phyloP scores from a whole-genome alignment of 1,284 basidiomycete genomes.

The Cystobasidium sp. region DNA sequence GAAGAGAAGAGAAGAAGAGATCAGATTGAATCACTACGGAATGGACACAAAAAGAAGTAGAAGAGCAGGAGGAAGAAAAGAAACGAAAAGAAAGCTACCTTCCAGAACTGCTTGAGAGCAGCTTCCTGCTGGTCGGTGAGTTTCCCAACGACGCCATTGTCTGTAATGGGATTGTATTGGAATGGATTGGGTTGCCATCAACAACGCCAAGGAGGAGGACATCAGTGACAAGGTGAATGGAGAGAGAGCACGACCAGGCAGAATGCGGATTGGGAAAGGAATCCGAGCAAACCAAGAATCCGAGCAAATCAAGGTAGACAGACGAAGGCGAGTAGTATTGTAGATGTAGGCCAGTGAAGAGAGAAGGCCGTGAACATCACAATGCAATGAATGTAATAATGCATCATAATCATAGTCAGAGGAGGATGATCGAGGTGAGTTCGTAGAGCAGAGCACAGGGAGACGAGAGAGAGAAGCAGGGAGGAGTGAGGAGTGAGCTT shows the following conservation, averaged over 20 bases:
- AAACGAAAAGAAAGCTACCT: constrained; percentile 41
- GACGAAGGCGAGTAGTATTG: no score
- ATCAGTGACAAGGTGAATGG: no score
- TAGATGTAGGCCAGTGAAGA: no score
- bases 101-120: constrained; percentile 55
- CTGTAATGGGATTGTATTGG: background rate
- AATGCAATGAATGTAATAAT: no score
- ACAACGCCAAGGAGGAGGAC: no score
- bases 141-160: constrained; percentile 54
- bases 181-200: background rate
- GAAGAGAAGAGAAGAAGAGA: background rate
- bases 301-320: no score
- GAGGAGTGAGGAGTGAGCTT: background rate
- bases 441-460: background rate
- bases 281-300: no score
- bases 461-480: background rate
- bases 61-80: background rate
- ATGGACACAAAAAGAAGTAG: background rate
- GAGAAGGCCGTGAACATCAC: no score
- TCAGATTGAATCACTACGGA: background rate
- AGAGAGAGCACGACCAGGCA: no score
- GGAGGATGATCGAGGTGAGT: constrained; percentile 10
- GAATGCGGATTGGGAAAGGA: no score
- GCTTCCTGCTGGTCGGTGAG: constrained; percentile 54
- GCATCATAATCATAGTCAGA: no score